Evolutionary conservation across 768 basidiomycete genomes (phyloP).

Genomic region (Lepiota venenata): DNA sequence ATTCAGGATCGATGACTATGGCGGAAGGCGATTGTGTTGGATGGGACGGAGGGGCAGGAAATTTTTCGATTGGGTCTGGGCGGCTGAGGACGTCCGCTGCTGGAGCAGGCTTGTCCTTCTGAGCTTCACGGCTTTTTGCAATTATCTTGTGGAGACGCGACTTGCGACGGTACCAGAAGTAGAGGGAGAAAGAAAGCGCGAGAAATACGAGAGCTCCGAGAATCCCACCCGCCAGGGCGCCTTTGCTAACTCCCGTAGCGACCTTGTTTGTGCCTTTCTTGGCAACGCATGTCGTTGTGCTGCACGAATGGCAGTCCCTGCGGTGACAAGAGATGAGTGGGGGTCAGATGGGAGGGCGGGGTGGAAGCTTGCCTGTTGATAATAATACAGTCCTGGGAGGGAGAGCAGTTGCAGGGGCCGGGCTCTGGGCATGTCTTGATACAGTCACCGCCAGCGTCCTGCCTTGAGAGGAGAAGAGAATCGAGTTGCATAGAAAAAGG

Average conservation of each 20-base stretch:
- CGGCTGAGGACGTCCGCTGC: conserved; percentile 78
- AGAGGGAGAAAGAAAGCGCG: conserved; percentile 43
- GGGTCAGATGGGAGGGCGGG: not conserved
- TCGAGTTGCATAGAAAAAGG: conserved; percentile 19
- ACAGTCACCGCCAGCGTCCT: conserved; percentile 31
- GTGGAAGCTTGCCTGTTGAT: conserved; percentile 49
- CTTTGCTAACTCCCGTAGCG: conserved; percentile 51
- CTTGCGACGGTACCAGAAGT: conserved; percentile 65
- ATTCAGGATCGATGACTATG: conserved; percentile 5
- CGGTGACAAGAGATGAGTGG: conserved; percentile 9
- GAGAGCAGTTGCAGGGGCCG: conserved; percentile 50
- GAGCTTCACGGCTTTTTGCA: conserved; percentile 33
- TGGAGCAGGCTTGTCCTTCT: conserved; percentile 64
- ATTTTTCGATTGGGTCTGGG: conserved; percentile 78
- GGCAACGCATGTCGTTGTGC: conserved; percentile 48
- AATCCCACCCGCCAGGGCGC: conserved; percentile 73
- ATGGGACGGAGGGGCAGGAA: conserved; percentile 27
- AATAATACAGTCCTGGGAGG: conserved; percentile 55
- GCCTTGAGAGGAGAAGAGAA: conserved; percentile 34
- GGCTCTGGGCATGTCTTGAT: conserved; percentile 45
- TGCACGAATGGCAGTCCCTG: conserved; percentile 61
- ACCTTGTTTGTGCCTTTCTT: conserved; percentile 18
- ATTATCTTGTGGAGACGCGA: conserved; percentile 36
- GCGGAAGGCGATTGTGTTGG: conserved; percentile 14
- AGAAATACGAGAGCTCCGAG: conserved; percentile 63